Percentiles rank a stretch among this genome's conserved stretches.
Evolutionary conservation across 768 basidiomycete species (phyloP).

Genomic region (Boletus sensibilis): DNA sequence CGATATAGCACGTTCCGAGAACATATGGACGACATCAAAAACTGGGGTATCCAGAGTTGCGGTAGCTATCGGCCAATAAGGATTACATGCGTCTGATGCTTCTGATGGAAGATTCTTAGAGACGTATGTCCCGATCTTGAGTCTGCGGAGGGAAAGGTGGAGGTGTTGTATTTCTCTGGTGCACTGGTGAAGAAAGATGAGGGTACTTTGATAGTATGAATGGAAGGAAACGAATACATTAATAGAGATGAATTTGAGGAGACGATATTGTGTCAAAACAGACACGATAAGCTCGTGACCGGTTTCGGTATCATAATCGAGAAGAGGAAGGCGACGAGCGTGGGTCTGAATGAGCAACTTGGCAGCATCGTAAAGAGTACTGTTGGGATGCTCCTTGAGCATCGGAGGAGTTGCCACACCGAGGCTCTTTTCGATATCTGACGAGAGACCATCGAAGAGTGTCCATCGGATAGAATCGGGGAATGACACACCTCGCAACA

Average conservation of each 20-base stretch:
- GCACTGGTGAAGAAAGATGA: constrained; percentile 53
- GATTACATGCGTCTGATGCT: constrained; percentile 55
- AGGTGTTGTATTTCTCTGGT: constrained; percentile 79
- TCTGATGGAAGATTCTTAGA: constrained; percentile 47
- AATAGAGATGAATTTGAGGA: constrained; percentile 97
- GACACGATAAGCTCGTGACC: constrained; percentile 95
- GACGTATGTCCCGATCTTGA: constrained; percentile 94
- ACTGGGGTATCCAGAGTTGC: constrained; percentile 90
- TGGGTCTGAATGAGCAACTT: constrained; percentile 91
- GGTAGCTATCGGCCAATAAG: constrained; percentile 88
- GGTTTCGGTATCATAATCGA: constrained; percentile 91
- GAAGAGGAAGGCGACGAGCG: constrained; percentile 88
- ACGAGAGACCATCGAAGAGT: constrained; percentile 3
- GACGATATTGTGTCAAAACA: constrained; percentile 94
- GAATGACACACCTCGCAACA: constrained; percentile 69
- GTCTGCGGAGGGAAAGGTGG: constrained; percentile 74
- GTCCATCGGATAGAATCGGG: constrained; percentile 11
- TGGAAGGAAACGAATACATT: constrained; percentile 58
- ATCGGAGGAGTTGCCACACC: constrained; percentile 92
- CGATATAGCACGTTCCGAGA: constrained; percentile 91
- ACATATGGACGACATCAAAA: constrained; percentile 98
- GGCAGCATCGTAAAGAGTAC: constrained; percentile 87
- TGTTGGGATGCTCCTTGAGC: constrained; percentile 81
- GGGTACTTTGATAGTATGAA: constrained; percentile 1
- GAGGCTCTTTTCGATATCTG: constrained; percentile 92